Base-by-base conservation (phyloP, 176 grass and related monocot species). In the Puccinellia tenuiflora region DNA sequence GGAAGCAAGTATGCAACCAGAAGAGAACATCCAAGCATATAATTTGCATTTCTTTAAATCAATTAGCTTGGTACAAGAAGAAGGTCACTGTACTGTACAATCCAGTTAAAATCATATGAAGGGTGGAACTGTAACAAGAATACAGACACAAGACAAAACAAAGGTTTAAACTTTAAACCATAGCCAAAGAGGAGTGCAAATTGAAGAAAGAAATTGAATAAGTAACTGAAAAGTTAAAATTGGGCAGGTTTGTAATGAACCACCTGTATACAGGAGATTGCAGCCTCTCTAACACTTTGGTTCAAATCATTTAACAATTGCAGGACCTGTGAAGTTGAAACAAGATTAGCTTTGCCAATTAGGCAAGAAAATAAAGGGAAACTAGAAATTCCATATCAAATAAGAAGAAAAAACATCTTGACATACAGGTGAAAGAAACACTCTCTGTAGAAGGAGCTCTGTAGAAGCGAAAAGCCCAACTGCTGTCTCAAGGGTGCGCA, bases 251-350 rank as follows among this genome's bases (percentile, higher is more conserved):
- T 68, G 28, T 68, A 67, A 65, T 45, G 55, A 42, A 61, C 39
- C 28, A 92, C 83, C 96, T 93, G 92, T 86, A 98, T 91, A 87
- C 95, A 98, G 68, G 80, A 93, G 68, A 90, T 91, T 59, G 90
- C 86, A 86, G 95, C 88, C 12, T 93, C 95, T 82, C 95, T 91
- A 42, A 98, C 95, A 90, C 88, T 90, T 84, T 93, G 88, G 62
- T 98, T 95, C 2, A 87, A 81, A 83, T 98, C 96, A 73, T 92
- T 95, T 85, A 98, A 82, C 79, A 98, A 83, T 80, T 95, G 92
- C 85, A 95, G 70, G 21, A 90, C 87, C 87, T 90, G 80, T 59
- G 30, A 61, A 92, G 15, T 38, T 67, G 55, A 85, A 78, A 87
- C 26, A 90, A 90, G 29, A 37, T 53, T 43, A 80, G 20, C 33